These are phyloP conservation scores for Phytophthora quininea DNA, from an alignment of 352 stramenopile genomes.

Conservation along the genomic window DNA sequence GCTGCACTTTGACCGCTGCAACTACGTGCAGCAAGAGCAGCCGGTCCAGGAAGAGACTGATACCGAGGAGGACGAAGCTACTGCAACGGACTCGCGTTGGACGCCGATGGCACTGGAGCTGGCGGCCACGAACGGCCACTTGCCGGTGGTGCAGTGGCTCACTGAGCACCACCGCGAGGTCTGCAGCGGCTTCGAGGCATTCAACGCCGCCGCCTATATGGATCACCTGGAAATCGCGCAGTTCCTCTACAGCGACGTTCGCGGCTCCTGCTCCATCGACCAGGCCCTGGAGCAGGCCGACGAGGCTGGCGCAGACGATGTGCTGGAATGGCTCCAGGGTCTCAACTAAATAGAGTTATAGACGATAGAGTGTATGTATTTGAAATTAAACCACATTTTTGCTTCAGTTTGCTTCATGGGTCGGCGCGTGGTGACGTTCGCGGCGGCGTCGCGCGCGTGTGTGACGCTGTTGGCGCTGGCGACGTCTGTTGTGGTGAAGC, in stretches of 20 bases:
- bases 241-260: conserved; percentile 53
- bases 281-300: conserved; percentile 69
- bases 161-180: conserved; percentile 52
- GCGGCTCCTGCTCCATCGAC: conserved; percentile 51
- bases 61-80: conserved; percentile 18
- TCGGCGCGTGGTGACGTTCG: conserved; percentile 50
- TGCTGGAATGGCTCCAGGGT: conserved; percentile 60
- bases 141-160: conserved; percentile 67
- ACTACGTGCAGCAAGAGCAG: conserved; percentile 24
- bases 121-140: conserved; percentile 66
- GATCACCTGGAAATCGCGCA: conserved; percentile 65
- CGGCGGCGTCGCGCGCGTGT: conserved; percentile 46
- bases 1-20: conserved; percentile 46
- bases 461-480: conserved; percentile 53
- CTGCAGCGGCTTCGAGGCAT: conserved; percentile 55
- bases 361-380: conserved; percentile 41
- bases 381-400: conserved; percentile 4
- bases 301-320: conserved; percentile 69
- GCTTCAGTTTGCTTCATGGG: conserved; percentile 15
- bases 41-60: conserved; percentile 18
- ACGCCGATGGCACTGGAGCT: conserved; percentile 60
- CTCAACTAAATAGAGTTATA: conserved; percentile 37
- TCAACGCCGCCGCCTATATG: conserved; percentile 78
- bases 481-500: conserved; percentile 54
- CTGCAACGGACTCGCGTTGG: conserved; percentile 36